Evolutionary conservation across 1,284 basidiomycete species (phyloP), one percentile per base, ranked within the genome.

Genomic region (Lignosus rhinocerotis): DNA sequence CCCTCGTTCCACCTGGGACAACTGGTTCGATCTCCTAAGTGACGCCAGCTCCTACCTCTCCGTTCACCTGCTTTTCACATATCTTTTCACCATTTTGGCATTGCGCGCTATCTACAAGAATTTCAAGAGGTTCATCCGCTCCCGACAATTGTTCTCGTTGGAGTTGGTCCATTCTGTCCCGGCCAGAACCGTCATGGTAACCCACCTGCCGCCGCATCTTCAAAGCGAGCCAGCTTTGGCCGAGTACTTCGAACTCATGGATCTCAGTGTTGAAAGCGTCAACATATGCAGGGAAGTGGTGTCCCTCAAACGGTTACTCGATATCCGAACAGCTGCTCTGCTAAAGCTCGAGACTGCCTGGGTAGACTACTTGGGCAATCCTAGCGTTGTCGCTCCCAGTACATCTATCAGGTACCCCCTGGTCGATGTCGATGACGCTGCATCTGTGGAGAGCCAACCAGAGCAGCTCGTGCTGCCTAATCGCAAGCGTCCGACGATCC

Each of bases 91-190:
- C 1, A 69, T 88, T 48, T 84, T 98, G 52, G 85, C 93, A 0
- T 83, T 98, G 61, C 87, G 86, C 58, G 92, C 92, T 75, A 86
- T 97, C 53, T 89, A 94, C 78, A 85, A 86, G 65, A 96, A 96
- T 72, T 98, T 96, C 72, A 82, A 87, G 47, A 86, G 89, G 19
- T 99, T 96, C 76, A 85, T 98, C 55, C 88, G 88, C n/a, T 87
- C 93, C 2, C 86, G 96, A 1, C 96, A 99, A 70, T 83, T 96
- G 8, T 98, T 95, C 75, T 93, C 93, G 0, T 81, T 98, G 41
- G 94, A 97, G 71, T 85, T 98, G 30, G 94, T 96, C 11, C 93
- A 97, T 69, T 94, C 93, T 10, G 93, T 98, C 42, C 89, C 95
- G 0, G 93, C 95, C 0, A 87, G 96, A 19, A 99, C 96, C 0